Conservation (phyloP, 371 early-diverging fungal genomes). For the Actinomortierella ambigua region DNA sequence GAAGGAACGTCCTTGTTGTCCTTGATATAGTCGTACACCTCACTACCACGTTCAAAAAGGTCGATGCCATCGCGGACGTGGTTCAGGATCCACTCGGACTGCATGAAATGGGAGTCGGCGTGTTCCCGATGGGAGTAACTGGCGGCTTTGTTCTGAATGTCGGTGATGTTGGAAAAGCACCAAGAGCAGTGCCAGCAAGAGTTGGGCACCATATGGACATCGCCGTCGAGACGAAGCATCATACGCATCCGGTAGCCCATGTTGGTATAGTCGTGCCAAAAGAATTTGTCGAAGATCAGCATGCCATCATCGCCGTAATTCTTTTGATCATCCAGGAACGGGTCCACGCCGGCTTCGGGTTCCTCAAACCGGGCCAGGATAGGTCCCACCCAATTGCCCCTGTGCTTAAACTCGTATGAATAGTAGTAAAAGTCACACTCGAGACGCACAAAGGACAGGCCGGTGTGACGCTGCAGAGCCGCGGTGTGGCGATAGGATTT, state of each 20-base stretch:
- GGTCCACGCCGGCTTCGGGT: background rate
- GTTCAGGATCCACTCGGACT: conserved; percentile 12
- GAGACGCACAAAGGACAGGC: background rate
- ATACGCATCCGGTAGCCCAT: conserved; percentile 6
- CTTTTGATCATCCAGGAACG: background rate
- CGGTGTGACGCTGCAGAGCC: too few species aligned
- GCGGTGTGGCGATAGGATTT: too few species aligned
- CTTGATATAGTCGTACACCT: background rate
- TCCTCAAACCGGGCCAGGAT: conserved; percentile 9
- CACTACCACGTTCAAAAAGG: conserved; percentile 9
- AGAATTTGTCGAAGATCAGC: background rate
- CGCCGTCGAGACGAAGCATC: background rate
- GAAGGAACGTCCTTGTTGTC: conserved; percentile 11
- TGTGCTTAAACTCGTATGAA: conserved; percentile 16
- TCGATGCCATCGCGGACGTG: conserved; percentile 9
- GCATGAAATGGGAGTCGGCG: background rate
- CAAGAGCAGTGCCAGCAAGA: conserved; percentile 18
- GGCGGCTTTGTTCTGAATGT: conserved; percentile 6
- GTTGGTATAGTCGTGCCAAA: conserved; percentile 3
- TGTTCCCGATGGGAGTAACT: conserved; percentile 14
- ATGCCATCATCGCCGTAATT: background rate
- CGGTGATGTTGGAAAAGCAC: conserved; percentile 8
- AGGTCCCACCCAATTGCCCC: conserved; percentile 11
- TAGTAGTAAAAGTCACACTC: conserved; percentile 16
- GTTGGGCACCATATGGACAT: background rate